These are phyloP conservation scores for Carex kokanica DNA, from an alignment of 176 grass and related monocot genomes.

Conservation along the genomic window DNA sequence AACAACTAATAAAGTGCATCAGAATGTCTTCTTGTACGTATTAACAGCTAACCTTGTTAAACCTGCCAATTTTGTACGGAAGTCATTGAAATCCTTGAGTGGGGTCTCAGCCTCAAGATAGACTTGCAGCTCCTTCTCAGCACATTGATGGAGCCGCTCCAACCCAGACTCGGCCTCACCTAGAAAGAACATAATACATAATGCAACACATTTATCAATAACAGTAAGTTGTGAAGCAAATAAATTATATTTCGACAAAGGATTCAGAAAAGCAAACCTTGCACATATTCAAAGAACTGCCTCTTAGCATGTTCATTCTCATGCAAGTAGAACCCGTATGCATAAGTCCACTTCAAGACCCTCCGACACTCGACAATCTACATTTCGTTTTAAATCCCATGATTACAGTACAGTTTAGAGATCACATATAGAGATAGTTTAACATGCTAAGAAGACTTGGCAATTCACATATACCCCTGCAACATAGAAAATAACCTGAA, in stretches of 20 bases:
- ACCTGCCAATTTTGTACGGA: conserved; percentile 97
- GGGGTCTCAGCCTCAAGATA: conserved; percentile 88
- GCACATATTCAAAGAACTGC: conserved; percentile 96
- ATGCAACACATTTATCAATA: conserved; percentile 24
- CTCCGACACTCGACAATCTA: conserved; percentile 99
- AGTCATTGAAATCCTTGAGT: conserved; percentile 92
- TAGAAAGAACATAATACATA: conserved; percentile 35
- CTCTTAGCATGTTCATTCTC: conserved; percentile 92
- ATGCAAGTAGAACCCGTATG: conserved; percentile 93
- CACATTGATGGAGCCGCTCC: conserved; percentile 96
- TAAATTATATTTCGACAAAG: not conserved
- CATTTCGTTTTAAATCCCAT: conserved; percentile 25
- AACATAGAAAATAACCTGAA: not conserved
- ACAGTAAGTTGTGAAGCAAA: not conserved
- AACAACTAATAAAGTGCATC: not conserved
- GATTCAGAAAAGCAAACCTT: conserved; percentile 54
- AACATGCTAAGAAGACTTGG: not conserved
- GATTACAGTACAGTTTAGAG: not conserved
- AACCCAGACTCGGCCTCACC: conserved; percentile 97
- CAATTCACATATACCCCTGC: not conserved
- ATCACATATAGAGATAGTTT: not conserved
- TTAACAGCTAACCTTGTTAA: conserved; percentile 65
- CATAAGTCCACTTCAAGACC: conserved; percentile 99
- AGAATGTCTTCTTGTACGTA: not conserved
- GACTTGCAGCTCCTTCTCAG: conserved; percentile 94